These are phyloP conservation scores for Epichloe uncinata DNA, from an alignment of 2,329 filamentous ascomycete species.

Conservation along the genomic window DNA sequence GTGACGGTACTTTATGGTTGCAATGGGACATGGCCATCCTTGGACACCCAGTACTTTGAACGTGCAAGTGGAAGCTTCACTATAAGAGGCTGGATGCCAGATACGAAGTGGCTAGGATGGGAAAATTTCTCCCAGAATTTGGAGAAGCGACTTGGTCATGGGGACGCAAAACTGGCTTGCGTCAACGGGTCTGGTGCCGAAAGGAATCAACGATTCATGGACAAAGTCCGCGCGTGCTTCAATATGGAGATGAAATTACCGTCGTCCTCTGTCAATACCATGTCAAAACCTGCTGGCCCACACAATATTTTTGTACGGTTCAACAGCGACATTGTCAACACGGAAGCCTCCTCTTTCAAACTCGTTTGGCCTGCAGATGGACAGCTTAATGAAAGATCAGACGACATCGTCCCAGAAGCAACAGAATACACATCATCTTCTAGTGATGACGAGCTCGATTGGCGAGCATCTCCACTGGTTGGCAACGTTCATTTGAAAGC, in stretches of 20 bases:
- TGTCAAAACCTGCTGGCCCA: slow-evolving; percentile 15
- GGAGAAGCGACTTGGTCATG: slow-evolving; percentile 11
- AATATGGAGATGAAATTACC: slow-evolving; percentile 32
- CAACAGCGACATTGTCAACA: slow-evolving; percentile 6
- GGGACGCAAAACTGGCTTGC: not conserved
- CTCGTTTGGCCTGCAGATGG: slow-evolving; percentile 14
- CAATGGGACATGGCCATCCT: slow-evolving; percentile 20
- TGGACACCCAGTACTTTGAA: slow-evolving; percentile 22
- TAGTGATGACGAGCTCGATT: slow-evolving; percentile 8
- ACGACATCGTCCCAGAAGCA: not conserved
- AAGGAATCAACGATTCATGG: slow-evolving; percentile 11
- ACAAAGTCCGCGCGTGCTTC: slow-evolving; percentile 25
- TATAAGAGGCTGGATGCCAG: slow-evolving; percentile 31
- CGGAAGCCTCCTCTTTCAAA: not conserved
- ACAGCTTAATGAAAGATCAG: slow-evolving; percentile 12
- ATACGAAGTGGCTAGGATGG: slow-evolving; percentile 22
- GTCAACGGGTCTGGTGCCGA: slow-evolving; percentile 3
- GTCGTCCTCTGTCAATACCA: slow-evolving; percentile 12
- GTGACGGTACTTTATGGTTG: slow-evolving; percentile 12
- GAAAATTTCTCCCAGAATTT: slow-evolving; percentile 16
- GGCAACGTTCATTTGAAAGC: not conserved
- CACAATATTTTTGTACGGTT: slow-evolving; percentile 21
- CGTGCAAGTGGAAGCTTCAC: slow-evolving; percentile 25
- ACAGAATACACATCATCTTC: slow-evolving; percentile 5
- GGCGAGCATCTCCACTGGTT: not conserved